Base-by-base conservation (phyloP, 164 flowering plant genomes). In the Cinnamomum micranthum region DNA sequence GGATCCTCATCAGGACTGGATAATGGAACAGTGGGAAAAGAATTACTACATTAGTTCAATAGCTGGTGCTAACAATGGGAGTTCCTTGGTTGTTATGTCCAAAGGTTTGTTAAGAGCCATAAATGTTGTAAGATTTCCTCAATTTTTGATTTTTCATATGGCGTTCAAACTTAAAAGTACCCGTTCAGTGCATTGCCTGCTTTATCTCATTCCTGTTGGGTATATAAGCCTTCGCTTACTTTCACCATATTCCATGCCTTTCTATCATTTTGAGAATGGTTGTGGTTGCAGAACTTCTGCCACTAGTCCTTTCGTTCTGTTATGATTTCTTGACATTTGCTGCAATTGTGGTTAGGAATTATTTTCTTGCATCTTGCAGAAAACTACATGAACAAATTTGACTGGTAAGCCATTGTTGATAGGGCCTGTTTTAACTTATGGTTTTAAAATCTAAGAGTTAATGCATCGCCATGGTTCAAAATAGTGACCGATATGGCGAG, bases 1-100 rank as follows among this genome's bases (percentile, higher is more conserved):
- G 68, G 22, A 77, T 75, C 52, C 71, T 65, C 5, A 6, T 41
- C 79, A 94, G 98, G 98, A 93, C 65, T 93, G 97, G 98, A 93
- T 93, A 55, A 90, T 93, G 98, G 97, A 93, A 77, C 97, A 93
- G 50, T 94, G 98, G 98, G 98, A 94, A 71, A 89, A 88, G 79
- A 91, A 90, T 74, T 94, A 77, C 77, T 92, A 92, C 76, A 94
- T 94, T 71, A 94, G 92, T 75, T 84, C 98, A 47, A 87, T 94
- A 50, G 98, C 95, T 76, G 98, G 98, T 71, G 91, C 94, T 31
- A 27, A 74, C 63, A 94, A 90, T 80, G 97, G 98, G 71, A 89
- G 94, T 79, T 92, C 97, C 35, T 76, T 92, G 81, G 95, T 94
- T 19, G 93, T 92, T n/a, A 92, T 93, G 98, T 92, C 97, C 59